Conservation (phyloP, 345 rosid genomes). For the Salix exigua region DNA sequence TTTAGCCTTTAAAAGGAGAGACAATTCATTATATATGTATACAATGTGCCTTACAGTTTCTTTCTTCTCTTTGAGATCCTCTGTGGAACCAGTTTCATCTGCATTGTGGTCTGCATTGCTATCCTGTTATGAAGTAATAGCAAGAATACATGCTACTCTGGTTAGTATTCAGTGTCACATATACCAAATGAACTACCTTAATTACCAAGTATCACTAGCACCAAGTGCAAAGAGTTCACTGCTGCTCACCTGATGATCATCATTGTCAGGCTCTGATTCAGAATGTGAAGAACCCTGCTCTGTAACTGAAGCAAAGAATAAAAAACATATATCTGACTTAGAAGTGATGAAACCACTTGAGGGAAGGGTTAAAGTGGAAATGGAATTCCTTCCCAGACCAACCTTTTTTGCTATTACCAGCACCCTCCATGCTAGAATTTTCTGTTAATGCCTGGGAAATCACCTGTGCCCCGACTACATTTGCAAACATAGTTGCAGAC, state of each 20-base stretch:
- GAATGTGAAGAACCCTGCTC: constrained; percentile 41
- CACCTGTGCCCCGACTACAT: constrained; percentile 90
- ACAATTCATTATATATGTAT: background rate
- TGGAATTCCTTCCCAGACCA: background rate
- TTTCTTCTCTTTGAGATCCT: constrained; percentile 34
- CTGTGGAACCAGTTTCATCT: constrained; percentile 24
- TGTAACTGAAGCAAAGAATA: constrained; percentile 32
- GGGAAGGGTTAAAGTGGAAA: background rate
- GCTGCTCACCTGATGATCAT: constrained; percentile 50
- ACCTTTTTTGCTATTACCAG: constrained; percentile 37
- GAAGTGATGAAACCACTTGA: background rate
- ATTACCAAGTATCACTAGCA: background rate
- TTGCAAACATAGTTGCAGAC: constrained; percentile 89
- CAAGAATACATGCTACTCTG: constrained; percentile 6
- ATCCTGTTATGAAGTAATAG: constrained; percentile 24
- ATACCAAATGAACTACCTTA: background rate
- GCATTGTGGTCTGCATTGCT: constrained; percentile 26
- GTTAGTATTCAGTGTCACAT: constrained; percentile 2
- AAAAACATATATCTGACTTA: background rate
- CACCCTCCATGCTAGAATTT: constrained; percentile 23
- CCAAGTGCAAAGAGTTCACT: constrained; percentile 3
- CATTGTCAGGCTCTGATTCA: constrained; percentile 45
- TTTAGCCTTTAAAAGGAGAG: background rate
- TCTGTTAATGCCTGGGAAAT: constrained; percentile 58
- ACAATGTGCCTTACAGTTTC: constrained; percentile 48